Percentiles rank a stretch among this genome's conserved stretches.
Evolutionary conservation across 1,284 basidiomycete species (phyloP).

Genomic region (Porogramme epimiltina): DNA sequence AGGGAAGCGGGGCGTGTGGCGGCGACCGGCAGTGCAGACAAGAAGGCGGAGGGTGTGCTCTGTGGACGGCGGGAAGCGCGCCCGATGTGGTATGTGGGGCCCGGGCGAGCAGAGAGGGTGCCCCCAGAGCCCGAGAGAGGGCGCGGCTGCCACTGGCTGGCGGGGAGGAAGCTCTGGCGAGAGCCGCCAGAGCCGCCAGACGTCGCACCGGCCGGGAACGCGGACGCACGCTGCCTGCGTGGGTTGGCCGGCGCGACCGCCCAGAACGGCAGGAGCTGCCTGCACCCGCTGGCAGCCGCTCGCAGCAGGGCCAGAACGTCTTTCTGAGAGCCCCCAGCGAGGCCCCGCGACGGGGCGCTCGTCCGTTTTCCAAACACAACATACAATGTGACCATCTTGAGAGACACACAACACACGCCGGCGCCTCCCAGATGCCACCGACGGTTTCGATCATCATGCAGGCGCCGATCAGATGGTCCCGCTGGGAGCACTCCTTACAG

Average conservation of each 20-base stretch:
- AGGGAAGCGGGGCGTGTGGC: slow-evolving; percentile 21
- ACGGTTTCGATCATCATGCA: slow-evolving; percentile 17
- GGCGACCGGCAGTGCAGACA: slow-evolving; percentile 16
- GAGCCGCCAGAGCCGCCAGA: not conserved
- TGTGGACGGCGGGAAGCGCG: slow-evolving; percentile 15
- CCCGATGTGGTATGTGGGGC: slow-evolving; percentile 24
- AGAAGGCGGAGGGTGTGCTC: slow-evolving; percentile 20
- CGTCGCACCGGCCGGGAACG: slow-evolving; percentile 13
- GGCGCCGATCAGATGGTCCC: slow-evolving; percentile 10
- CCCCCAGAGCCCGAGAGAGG: not conserved
- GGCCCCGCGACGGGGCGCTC: slow-evolving; percentile 7
- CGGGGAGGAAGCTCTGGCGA: too few relatives aligned
- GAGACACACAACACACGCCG: slow-evolving; percentile 21
- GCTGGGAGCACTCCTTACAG: too few relatives aligned
- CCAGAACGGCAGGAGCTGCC: too few relatives aligned
- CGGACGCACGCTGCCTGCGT: slow-evolving; percentile 16
- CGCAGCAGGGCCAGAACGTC: too few relatives aligned
- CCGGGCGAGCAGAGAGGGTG: slow-evolving; percentile 15
- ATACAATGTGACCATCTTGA: slow-evolving; percentile 26
- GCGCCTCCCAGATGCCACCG: slow-evolving; percentile 16
- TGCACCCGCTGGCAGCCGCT: too few relatives aligned
- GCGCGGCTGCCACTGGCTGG: too few relatives aligned
- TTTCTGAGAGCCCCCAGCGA: too few relatives aligned
- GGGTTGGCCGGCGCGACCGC: not conserved
- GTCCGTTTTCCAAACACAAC: slow-evolving; percentile 20